Conservation (phyloP, 2,329 filamentous ascomycete species). For the Nemania diffusa region DNA sequence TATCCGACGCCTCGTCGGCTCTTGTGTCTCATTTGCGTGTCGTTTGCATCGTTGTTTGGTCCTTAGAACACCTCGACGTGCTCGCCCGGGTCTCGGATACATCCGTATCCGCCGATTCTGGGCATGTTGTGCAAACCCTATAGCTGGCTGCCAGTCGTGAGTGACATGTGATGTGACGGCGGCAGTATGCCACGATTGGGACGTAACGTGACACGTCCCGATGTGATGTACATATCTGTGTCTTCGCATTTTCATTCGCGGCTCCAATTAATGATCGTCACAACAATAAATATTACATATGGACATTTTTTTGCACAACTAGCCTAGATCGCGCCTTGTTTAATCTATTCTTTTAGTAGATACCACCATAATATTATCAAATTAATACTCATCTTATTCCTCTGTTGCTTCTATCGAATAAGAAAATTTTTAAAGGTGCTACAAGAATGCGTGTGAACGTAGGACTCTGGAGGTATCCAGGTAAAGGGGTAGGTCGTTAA, state of each 20-base stretch:
- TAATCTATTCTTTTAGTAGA: neutral
- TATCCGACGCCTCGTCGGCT: neutral
- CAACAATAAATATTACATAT: neutral
- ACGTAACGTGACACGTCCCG: neutral
- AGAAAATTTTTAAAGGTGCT: neutral
- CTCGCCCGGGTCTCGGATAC: neutral
- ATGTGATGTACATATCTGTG: neutral
- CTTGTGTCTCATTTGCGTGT: neutral
- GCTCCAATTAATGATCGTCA: neutral
- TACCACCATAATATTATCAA: neutral
- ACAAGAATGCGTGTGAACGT: neutral
- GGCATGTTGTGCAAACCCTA: neutral
- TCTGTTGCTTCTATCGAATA: neutral
- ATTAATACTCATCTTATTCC: neutral
- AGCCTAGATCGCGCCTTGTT: neutral
- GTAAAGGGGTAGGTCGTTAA: no score
- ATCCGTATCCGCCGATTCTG: neutral
- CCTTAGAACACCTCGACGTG: no score
- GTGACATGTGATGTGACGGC: neutral
- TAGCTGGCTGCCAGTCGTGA: neutral
- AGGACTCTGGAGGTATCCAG: no score
- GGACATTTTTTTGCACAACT: neutral
- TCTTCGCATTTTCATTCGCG: neutral
- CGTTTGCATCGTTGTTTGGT: neutral
- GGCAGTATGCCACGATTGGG: neutral